phyloP scores from a whole-genome alignment of 495 filamentous ascomycete species.

The Parmelia sp. region DNA sequence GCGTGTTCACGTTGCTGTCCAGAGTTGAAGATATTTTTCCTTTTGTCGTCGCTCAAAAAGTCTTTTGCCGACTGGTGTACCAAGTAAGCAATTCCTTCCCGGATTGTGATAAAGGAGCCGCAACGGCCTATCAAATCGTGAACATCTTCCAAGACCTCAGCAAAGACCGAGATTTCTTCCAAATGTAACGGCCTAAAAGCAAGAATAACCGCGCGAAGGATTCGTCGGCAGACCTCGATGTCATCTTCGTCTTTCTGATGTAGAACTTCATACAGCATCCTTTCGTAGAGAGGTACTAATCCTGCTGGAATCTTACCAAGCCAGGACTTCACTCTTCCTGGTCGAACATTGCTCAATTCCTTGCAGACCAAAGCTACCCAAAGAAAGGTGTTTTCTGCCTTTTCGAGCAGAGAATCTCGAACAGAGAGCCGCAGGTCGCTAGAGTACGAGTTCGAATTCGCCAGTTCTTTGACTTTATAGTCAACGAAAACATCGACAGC shows the following conservation, averaged over 20 bases:
- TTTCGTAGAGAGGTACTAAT: conserved; percentile 7
- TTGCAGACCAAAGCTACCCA: neutral
- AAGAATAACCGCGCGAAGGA: neutral
- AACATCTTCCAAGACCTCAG: neutral
- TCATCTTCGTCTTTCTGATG: neutral
- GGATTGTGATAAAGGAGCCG: neutral
- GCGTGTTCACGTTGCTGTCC: neutral
- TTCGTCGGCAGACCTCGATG: neutral
- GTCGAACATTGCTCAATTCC: neutral
- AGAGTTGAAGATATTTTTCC: neutral
- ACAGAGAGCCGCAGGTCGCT: neutral
- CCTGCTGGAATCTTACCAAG: neutral
- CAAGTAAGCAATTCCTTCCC: neutral
- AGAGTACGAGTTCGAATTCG: neutral
- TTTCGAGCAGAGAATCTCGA: neutral
- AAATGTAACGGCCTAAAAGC: neutral
- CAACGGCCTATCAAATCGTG: neutral
- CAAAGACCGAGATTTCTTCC: neutral
- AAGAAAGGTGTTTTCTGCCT: neutral
- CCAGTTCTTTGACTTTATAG: neutral
- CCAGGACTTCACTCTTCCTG: neutral
- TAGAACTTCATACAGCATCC: neutral
- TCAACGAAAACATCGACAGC: neutral
- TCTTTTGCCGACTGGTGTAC: conserved; percentile 1
- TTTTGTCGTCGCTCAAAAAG: neutral